Evolutionary conservation across 192 early-diverging fungal genomes (phyloP), one percentile per base, ranked within the genome.

Genomic region (Gamsiella multidivaricata): DNA sequence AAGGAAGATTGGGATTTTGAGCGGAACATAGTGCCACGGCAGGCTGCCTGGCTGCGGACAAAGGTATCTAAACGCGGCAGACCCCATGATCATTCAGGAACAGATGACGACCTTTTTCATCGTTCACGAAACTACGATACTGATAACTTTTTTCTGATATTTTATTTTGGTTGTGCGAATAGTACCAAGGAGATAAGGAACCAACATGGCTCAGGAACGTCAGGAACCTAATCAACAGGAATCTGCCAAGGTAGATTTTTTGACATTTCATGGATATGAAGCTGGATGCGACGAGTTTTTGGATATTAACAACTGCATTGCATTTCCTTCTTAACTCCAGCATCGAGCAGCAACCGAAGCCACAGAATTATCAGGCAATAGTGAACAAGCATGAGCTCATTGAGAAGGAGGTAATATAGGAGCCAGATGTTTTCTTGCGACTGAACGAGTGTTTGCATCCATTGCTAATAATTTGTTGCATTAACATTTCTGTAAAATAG

Each of bases 131-230:
- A n/a, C n/a, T n/a, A n/a, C n/a, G n/a, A n/a, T n/a, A n/a, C n/a
- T n/a, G 3, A 3, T 57, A 22, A 10, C 20, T 17, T 17, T 47
- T 28, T 32, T 61, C 37, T 54, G 43, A 54, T 28, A 6, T 65
- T 54, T 52, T 17, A 10, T 37, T 42, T 15, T 37, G 18, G 0
- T 53, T 52, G n/a, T n/a, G 18, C n/a, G n/a, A n/a, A 20, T 57
- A 71, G 69, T 64, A 64, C 22, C 60, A 63, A 37, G 70, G 70
- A 17, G 39, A 67, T 20, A 54, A 31, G 49, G 73, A 78, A 45
- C 73, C 73, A 18, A 42, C 52, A 34, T 78, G 73, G 73, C 54
- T 78, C 31, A 59, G 23, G 37, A 78, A 78, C 42, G n/a, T 78
- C 6, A 60, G 65, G 46, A 78, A 68, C 33, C 37, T 78, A 17